phyloP scores from a whole-genome alignment of 805 yeast genomes.

The Myxozyma geophila region DNA sequence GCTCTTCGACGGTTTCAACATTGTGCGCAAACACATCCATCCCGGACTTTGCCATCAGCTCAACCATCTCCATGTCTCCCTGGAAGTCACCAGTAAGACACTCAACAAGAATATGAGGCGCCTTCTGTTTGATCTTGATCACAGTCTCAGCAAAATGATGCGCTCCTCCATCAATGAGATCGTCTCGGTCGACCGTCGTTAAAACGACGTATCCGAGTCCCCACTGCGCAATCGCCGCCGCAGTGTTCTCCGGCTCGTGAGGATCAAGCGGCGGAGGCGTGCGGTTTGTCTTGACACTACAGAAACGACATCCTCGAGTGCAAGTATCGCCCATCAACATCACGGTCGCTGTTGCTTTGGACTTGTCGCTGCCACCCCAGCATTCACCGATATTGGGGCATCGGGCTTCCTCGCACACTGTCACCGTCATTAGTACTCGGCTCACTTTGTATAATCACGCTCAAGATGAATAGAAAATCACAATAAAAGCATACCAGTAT shows the following conservation, averaged over 20 bases:
- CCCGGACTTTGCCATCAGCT: slow-evolving; percentile 79
- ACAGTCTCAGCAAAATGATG: slow-evolving; percentile 90
- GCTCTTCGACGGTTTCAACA: slow-evolving; percentile 91
- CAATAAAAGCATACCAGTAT: slow-evolving; percentile 54
- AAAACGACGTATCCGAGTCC: slow-evolving; percentile 96
- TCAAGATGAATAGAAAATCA: no score
- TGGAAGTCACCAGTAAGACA: slow-evolving; percentile 93
- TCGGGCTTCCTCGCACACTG: slow-evolving; percentile 96
- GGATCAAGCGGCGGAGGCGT: slow-evolving; percentile 90
- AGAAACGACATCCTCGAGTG: slow-evolving; percentile 98
- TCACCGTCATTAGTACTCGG: no score
- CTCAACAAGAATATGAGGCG: slow-evolving; percentile 91
- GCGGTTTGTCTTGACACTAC: slow-evolving; percentile 93
- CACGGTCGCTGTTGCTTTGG: slow-evolving; percentile 95
- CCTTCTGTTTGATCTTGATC: slow-evolving; percentile 75
- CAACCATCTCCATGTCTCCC: slow-evolving; percentile 84
- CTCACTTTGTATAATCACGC: no score
- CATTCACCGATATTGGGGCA: slow-evolving; percentile 99
- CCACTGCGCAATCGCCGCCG: slow-evolving; percentile 97
- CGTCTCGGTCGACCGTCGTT: slow-evolving; percentile 98
- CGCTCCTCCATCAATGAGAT: slow-evolving; percentile 90
- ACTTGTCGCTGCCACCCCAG: slow-evolving; percentile 93
- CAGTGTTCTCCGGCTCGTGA: slow-evolving; percentile 95
- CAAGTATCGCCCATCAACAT: slow-evolving; percentile 99
- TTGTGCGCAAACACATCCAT: slow-evolving; percentile 97